These are phyloP conservation scores for Claviceps monticola DNA, from an alignment of 2,329 filamentous ascomycete species.

Conservation along the genomic window DNA sequence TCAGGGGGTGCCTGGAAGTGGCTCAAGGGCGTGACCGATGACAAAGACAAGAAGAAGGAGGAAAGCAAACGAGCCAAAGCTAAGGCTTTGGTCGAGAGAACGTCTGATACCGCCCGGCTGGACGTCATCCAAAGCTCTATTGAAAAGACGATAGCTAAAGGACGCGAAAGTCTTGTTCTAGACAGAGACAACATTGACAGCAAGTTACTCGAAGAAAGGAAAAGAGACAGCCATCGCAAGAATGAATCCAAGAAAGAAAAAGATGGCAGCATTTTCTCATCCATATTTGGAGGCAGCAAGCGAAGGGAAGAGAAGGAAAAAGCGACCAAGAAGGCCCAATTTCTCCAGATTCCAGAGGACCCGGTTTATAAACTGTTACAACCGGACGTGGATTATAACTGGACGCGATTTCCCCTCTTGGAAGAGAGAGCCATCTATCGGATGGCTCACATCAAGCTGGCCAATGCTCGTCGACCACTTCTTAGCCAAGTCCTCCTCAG, in stretches of 20 bases:
- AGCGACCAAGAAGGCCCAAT: slow-evolving; percentile 58
- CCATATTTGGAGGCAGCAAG: slow-evolving; percentile 80
- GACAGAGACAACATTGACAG: slow-evolving; percentile 62
- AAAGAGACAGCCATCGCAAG: slow-evolving; percentile 66
- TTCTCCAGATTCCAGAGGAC: slow-evolving; percentile 68
- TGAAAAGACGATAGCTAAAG: slow-evolving; percentile 49
- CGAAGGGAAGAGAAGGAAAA: slow-evolving; percentile 72
- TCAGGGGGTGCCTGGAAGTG: slow-evolving; percentile 58
- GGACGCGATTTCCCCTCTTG: slow-evolving; percentile 87
- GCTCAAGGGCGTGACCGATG: slow-evolving; percentile 66
- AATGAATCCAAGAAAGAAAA: slow-evolving; percentile 79
- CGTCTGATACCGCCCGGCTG: slow-evolving; percentile 66
- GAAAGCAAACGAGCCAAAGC: slow-evolving; percentile 55
- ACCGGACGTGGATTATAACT: slow-evolving; percentile 88
- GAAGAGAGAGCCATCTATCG: slow-evolving; percentile 96
- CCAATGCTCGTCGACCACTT: slow-evolving; percentile 84
- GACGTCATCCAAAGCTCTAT: slow-evolving; percentile 82
- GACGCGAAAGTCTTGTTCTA: slow-evolving; percentile 70
- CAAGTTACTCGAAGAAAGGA: slow-evolving; percentile 67
- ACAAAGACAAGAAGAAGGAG: slow-evolving; percentile 46
- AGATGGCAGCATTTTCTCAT: slow-evolving; percentile 84
- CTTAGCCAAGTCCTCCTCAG: slow-evolving; percentile 92
- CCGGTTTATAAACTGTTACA: slow-evolving; percentile 56
- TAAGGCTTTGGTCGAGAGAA: slow-evolving; percentile 40
- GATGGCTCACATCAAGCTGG: slow-evolving; percentile 97